Base-by-base conservation (phyloP, 108 stramenopile species). In the Cyclotella sp. region DNA sequence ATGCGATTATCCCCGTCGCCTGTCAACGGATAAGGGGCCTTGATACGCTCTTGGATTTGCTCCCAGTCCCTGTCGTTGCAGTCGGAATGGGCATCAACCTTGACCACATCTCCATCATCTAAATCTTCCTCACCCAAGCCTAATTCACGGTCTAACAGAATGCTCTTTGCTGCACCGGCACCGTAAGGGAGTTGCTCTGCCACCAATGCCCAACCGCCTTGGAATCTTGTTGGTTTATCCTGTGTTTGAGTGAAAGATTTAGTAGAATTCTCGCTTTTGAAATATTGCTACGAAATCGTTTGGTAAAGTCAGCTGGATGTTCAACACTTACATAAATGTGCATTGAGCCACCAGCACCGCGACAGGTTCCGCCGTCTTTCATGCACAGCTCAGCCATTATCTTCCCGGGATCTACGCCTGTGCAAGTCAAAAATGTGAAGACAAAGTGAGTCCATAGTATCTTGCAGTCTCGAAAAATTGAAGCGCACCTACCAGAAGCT, bases 201-300 rank as follows among this genome's bases (percentile, higher is more conserved):
- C 21, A 90, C 89, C 27, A 90, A 68, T 5, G 89, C 89, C 89
- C 89, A 90, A 13, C 89, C 89, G 9, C 89, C 89, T 77, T 88
- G 86, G 30, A 88, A 86, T 49, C 86, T 68, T 11, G 67, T 70
- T 63, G 41, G 63, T 40, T 78, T 84, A 65, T 90, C 89, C 71
- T 82, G 81, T 84, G 12, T 86, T 16, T 3, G 3, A 82, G 63
- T 28, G 15, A 39, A 21, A 19, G 63, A 41, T 41, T 39, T 4
- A 39, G 14, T 22, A 15, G 8, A 46, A 21, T 22, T 27, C 45
- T 22, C 12, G 45, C 44, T 39, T 26, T n/a, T 65, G 0, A 39
- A 6, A 34, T 34, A 5, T 34, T 6, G 34, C 34, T 34, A 34
- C 4, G 6, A 34, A 34, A 62, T 7, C 28, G 7, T 27, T 34